phyloP scores from a whole-genome alignment of 805 yeast genomes.

The Cyberlindnera petersonii region DNA sequence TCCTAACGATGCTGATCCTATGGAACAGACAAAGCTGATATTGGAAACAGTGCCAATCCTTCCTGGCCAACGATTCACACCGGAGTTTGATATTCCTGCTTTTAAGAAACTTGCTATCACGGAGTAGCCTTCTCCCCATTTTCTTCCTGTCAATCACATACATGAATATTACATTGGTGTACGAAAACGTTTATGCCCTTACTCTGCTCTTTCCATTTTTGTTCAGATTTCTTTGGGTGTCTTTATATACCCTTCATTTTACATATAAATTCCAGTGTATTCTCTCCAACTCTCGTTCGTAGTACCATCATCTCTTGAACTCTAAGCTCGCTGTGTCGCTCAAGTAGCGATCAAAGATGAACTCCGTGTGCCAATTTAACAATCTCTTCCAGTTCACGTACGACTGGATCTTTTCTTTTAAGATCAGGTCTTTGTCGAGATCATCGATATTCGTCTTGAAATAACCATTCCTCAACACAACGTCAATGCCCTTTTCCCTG shows the following conservation, averaged over 20 bases:
- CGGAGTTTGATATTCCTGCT: conserved; percentile 67
- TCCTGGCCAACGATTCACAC: conserved; percentile 73
- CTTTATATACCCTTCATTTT: neutral
- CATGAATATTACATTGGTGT: no score
- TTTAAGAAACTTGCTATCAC: conserved; percentile 40
- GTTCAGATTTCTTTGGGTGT: no score
- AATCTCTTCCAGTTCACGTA: conserved; percentile 24
- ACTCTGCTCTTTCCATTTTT: neutral
- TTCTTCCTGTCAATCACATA: no score
- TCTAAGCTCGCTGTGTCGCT: conserved; percentile 7
- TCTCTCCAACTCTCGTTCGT: neutral
- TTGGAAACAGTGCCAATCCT: conserved; percentile 70
- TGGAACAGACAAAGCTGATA: conserved; percentile 51
- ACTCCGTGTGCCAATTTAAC: conserved; percentile 21
- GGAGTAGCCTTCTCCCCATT: conserved; percentile 1
- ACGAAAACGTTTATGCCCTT: no score
- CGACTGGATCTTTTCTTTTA: conserved; percentile 12
- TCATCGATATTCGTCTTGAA: conserved; percentile 10
- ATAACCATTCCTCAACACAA: conserved; percentile 16
- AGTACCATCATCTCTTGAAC: neutral
- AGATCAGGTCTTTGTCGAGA: conserved; percentile 11
- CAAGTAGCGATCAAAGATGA: conserved; percentile 18
- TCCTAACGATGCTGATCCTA: conserved; percentile 46
- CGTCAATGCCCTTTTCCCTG: conserved; percentile 11
- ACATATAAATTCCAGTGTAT: neutral